Base-by-base conservation (phyloP, 2,329 filamentous ascomycete genomes). In the Neurospora sp. region DNA sequence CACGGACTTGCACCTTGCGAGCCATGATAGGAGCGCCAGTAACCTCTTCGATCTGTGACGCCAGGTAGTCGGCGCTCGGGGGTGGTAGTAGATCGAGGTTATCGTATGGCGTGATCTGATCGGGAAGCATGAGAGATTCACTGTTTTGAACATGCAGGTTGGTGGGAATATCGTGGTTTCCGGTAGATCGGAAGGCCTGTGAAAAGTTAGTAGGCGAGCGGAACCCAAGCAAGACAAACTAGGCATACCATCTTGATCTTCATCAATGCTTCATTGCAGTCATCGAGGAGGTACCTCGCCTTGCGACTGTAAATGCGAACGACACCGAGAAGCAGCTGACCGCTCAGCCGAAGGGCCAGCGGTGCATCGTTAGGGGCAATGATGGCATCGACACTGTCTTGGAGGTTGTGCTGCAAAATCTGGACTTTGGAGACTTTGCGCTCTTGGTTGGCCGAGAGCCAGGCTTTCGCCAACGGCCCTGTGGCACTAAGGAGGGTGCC, bases 271-370 rank as follows among this genome's bases (percentile, higher is more conserved):
- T 99, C 96, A 77, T 97, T 97, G 82, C 96, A 99, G 79, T 99
- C 96, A 77, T 99, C 96, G 66, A 98, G 85, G 67, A 99, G 84
- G 81, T 99, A 99, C 77, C 94, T 91, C 77, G 96, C 95, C 83
- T 99, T 99, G 78, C 96, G 88, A 81, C 94, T 96, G 81, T 99
- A 99, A 78, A 99, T 99, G 78, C 95, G 89, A 75, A 97, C 96
- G 36, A 99, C 96, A 82, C 96, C 96, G 69, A 99, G 87, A 77
- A 99, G 84, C 70, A 99, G 86, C 83, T 99, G 96, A 71, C 95
- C 94, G 78, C 93, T 98, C 72, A 99, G 83, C 75, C 96, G 93
- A 77, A 99, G 82, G 38, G 96, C 96, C 88, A 99, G 95, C 38
- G 96, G 96, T 57, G 95, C 96, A 81, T 97, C 93, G 74, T 91